Evolutionary conservation across 1,139 yeast genomes (phyloP), one percentile per base, ranked within the genome.

Genomic region (Saccharomycopsis crataegensis): DNA sequence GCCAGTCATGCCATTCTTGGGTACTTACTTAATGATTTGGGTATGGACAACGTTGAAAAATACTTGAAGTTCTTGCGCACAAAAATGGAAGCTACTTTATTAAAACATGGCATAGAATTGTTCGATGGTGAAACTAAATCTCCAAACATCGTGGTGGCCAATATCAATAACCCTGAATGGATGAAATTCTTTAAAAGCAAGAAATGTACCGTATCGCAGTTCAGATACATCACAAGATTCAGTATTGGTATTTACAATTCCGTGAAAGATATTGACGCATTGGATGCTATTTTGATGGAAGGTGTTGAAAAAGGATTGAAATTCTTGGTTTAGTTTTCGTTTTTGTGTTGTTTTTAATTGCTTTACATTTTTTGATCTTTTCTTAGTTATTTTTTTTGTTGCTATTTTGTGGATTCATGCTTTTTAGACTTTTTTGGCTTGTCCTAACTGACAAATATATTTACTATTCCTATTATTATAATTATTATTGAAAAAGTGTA

Each of bases 191-290:
- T 57, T 14, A 44, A 31, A 28, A 49, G 37, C 9, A 46, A 57
- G 11, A 45, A 51, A 12, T 48, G 54, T 17, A 36, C 28, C 41
- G 57, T 55, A 31, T 52, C 57, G 6, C 60, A 58, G 34, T 57
- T 55, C 33, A 57, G 58, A 53, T 40, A 38, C 12, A 52, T 51
- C 17, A 48, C 50, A 14, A 48, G 60, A 43, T 41, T 57, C 28
- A 50, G 57, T 36, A 44, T 58, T 43, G 60, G 60, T 2, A 48
- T 56, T 14, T 57, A 57, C 49, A 57, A 55, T 47, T 52, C 50
- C 32, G 49, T 51, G 9, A 49, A 48, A 5, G 59, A 57, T 38
- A 17, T 58, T 17, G 44, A 50, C 31, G 42, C 28, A 14, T 55
- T 58, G 50, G 52, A 55, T 17, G 31, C 22, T 11, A 40, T 57